Evolutionary conservation across 2,329 filamentous ascomycete species (phyloP), one percentile per base, ranked within the genome.

Genomic region (Pseudogymnoascus sp.): DNA sequence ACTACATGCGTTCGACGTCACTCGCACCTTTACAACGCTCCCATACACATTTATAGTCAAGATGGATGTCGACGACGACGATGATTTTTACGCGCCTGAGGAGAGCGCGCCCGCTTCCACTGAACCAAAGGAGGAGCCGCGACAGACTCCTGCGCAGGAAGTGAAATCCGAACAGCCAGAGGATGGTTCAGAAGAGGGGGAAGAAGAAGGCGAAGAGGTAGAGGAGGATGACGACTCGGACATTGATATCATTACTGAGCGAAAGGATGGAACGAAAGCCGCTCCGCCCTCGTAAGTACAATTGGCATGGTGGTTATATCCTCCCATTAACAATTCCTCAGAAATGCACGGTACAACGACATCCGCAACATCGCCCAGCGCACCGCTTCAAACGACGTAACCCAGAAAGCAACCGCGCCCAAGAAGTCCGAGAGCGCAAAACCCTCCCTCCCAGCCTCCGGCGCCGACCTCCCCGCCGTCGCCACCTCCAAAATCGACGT

Each of bases 401-500:
- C 77, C 2, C 71, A 75, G 20, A 82, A 82, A 67, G 70, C 77
- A 14, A 71, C 77, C 9, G 53, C 61, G 0, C 66, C 72, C 41
- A 82, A 80, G 68, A 80, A 79, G 65, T 79, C 82, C 6, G 57
- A 61, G 3, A 15, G 62, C 6, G 59, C 61, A n/a, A 72, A 71
- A 37, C 69, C 72, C 14, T 67, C 75, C 4, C 74, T 74, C 62
- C 68, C 68, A 11, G 61, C 69, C 5, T 72, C 74, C 30, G 83
- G 76, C 74, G 81, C 76, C 74, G 75, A 81, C 65, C 69, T 78
- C 64, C 76, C 86, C 67, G 77, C 94, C 72, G 77, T 91, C 73
- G 77, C 88, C 39, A 92, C 88, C 62, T 96, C 91, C 11, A 92
- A 85, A 57, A 83, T 97, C 64, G 90, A 97, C 70, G 83, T 97